Percentiles rank a stretch among this genome's conserved stretches.
Conservation (phyloP, 768 basidiomycete genomes). For the Crepidotus variabilis region DNA sequence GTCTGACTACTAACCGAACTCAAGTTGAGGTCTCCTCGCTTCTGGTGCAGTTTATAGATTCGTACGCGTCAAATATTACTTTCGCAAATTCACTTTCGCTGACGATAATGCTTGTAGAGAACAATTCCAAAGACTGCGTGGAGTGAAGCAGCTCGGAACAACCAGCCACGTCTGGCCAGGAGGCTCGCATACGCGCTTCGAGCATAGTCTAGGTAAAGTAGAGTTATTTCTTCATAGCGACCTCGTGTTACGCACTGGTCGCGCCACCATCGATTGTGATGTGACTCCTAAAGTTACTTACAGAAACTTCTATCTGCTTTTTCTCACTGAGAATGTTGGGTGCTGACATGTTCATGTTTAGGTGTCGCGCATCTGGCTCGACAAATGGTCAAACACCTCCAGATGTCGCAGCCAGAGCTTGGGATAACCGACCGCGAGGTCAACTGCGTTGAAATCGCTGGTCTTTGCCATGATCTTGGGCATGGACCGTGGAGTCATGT, state of each 20-base stretch:
- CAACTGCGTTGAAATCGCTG: constrained; percentile 74
- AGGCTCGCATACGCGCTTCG: constrained; percentile 79
- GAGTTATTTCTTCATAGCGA: constrained; percentile 5
- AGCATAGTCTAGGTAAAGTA: constrained; percentile 81
- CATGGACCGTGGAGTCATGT: constrained; percentile 88
- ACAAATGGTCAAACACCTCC: constrained; percentile 54
- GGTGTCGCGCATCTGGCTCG: constrained; percentile 76
- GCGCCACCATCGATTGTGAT: too few relatives aligned
- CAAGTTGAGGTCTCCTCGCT: constrained; percentile 34
- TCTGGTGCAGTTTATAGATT: constrained; percentile 56
- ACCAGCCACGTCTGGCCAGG: constrained; percentile 74
- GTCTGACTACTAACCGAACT: not conserved
- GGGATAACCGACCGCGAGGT: constrained; percentile 69
- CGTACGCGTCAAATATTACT: constrained; percentile 38
- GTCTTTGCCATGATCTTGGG: constrained; percentile 81
- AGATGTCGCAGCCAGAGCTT: constrained; percentile 55
- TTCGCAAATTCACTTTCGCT: constrained; percentile 1
- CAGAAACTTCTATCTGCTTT: not conserved
- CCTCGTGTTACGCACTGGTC: too few relatives aligned
- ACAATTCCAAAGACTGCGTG: constrained; percentile 75
- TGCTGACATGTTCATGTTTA: constrained; percentile 21
- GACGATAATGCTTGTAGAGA: constrained; percentile 33
- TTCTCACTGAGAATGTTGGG: constrained; percentile 1
- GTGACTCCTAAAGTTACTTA: too few relatives aligned
- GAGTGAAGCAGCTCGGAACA: constrained; percentile 79